A percentile compares a stretch with the other conserved stretches of the same genome.
These are phyloP conservation scores for Solanum medicagineum DNA, from an alignment of 257 asterid species.

Conservation along the genomic window DNA sequence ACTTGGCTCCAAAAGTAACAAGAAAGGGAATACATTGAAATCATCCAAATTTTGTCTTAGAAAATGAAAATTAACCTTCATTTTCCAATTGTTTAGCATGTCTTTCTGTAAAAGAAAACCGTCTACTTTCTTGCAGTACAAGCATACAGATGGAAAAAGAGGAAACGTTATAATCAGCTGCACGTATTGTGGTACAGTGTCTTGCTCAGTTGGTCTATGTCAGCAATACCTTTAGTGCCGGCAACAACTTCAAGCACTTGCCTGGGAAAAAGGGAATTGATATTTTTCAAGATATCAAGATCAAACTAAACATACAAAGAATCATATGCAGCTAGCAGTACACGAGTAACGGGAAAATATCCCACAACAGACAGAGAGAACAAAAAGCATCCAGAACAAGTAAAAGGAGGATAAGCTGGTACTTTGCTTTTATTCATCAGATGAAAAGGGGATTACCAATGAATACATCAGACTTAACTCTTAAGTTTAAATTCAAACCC, in stretches of 20 bases:
- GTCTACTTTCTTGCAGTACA: neutral
- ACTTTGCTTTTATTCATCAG: neutral
- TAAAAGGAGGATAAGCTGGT: neutral
- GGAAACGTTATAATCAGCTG: constrained; percentile 29
- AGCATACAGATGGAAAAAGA: neutral
- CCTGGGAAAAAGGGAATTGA: constrained; percentile 17
- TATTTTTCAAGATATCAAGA: neutral
- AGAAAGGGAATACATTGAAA: neutral
- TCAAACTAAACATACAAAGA: neutral
- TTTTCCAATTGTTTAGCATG: neutral
- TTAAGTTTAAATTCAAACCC: neutral
- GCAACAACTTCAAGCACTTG: constrained; percentile 96
- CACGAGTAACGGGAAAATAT: neutral
- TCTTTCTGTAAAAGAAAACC: neutral
- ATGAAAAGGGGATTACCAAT: neutral
- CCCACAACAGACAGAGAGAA: neutral
- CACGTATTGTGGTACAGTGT: constrained; percentile 79
- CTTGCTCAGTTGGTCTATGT: constrained; percentile 61
- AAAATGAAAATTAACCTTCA: neutral
- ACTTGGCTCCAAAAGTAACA: too few species aligned
- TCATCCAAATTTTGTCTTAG: neutral
- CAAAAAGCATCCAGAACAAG: neutral
- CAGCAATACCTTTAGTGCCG: constrained; percentile 71
- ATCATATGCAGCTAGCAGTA: neutral
- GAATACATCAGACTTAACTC: neutral